Evolutionary conservation across 78 protist species (phyloP).

Genomic region (Pigoraptor vietnamica): DNA sequence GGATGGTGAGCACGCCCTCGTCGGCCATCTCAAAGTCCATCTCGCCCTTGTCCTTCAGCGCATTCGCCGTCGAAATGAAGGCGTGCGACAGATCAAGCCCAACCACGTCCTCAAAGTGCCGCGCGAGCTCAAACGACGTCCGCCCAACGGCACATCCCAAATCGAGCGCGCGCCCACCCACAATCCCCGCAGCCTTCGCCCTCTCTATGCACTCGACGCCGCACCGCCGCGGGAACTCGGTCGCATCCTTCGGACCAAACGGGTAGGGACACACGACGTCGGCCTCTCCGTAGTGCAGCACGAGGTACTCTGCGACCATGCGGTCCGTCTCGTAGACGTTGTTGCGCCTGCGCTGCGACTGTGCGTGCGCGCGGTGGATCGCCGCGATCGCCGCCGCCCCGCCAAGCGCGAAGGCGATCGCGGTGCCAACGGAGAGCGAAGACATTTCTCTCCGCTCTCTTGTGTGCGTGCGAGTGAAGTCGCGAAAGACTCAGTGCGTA

Average conservation of each 20-base stretch:
- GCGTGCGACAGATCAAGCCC: constrained; percentile 31
- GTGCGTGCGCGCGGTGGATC: not conserved
- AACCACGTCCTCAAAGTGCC: constrained; percentile 29
- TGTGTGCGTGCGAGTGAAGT: too few species aligned
- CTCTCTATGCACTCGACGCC: not conserved
- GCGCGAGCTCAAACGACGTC: constrained; percentile 42
- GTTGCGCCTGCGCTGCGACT: not conserved
- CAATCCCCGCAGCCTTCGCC: not conserved
- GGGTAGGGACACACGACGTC: not conserved
- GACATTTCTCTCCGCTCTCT: too few species aligned
- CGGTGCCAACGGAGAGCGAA: not conserved
- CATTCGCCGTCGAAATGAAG: constrained; percentile 25
- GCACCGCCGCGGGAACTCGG: constrained; percentile 31
- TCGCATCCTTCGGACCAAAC: constrained; percentile 1
- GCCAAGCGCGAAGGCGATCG: not conserved
- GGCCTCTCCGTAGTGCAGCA: constrained; percentile 30
- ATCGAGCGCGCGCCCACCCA: constrained; percentile 36
- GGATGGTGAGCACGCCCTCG: not conserved
- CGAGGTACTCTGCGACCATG: constrained; percentile 33
- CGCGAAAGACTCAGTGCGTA: too few species aligned
- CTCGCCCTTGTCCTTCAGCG: not conserved
- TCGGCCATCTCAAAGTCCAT: not conserved
- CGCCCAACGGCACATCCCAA: constrained; percentile 66
- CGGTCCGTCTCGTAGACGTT: constrained; percentile 31
- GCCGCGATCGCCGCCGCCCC: not conserved